phyloP scores from a whole-genome alignment of 208 protist genomes.

The Naegleria gruberi region DNA sequence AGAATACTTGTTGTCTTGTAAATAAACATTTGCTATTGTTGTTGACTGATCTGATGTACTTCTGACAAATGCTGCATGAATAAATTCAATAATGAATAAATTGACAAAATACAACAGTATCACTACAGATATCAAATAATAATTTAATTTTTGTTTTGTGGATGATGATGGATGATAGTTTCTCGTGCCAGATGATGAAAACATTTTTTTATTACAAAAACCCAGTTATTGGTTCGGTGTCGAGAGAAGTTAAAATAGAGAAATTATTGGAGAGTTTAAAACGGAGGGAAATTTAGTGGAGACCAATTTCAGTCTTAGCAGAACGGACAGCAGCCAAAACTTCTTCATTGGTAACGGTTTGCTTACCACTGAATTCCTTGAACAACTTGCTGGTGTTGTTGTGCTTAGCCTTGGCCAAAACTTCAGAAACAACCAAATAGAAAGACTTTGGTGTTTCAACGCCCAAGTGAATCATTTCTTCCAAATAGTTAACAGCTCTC shows the following conservation, averaged over 20 bases:
- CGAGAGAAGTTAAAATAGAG: too few species aligned
- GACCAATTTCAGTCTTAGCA: not conserved
- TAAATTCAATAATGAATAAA: too few species aligned
- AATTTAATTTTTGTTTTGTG: too few species aligned
- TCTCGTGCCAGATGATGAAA: too few species aligned
- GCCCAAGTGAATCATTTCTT: not conserved
- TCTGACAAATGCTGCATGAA: too few species aligned
- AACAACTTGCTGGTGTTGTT: not conserved
- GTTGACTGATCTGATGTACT: too few species aligned
- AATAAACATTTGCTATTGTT: not conserved
- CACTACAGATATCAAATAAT: too few species aligned
- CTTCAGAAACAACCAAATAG: not conserved
- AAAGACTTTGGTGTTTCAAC: not conserved
- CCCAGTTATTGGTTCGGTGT: not conserved
- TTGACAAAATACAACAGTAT: too few species aligned
- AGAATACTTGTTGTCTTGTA: not conserved
- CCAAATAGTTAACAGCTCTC: constrained; percentile 1
- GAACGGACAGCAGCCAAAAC: not conserved
- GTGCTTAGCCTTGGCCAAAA: not conserved
- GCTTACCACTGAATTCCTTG: not conserved
- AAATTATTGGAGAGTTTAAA: not conserved
- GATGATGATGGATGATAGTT: too few species aligned
- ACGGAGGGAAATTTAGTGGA: not conserved
- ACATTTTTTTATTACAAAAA: too few species aligned
- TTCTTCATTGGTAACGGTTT: not conserved